Base-by-base conservation (phyloP, 225 moss, liverwort and hornwort species). In the Antitrichia curtipendula region DNA sequence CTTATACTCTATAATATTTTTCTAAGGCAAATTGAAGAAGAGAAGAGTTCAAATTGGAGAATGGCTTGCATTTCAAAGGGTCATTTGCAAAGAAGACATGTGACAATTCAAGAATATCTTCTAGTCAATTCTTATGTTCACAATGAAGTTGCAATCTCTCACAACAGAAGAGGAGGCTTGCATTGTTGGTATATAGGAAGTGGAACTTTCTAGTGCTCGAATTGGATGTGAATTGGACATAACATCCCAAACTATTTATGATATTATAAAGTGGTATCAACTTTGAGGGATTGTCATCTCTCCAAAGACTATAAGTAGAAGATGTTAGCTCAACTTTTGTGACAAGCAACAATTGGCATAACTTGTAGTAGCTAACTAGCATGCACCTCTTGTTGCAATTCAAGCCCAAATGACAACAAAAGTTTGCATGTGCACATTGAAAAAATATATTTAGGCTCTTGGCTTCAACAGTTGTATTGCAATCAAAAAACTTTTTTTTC, bases 231-330 rank as follows among this genome's bases (percentile, higher is more conserved):
- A 18, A 70, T 8, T 70, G 3, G 14, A 2, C 6, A 70, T 8
- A 41, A 0, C 0, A 41, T 0, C 0, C 15, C 9, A 25, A 41
- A 70, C 5, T 41, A 15, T 15, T 25, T 15, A 0, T 41, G 1
- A 25, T 41, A 8, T 40, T 40, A 24, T 40, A 2, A 69, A 40
- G 24, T 0, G 1, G 1, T 25, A 69, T 5, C 1, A 6, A 1
- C 28, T 45, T 29, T 0, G 0, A 45, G 3, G 17, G 7, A 66
- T 0, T 72, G 0, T 72, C 28, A 45, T 72, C 72, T 7, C 2
- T 0, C 1, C 0, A 1, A 72, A 72, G 45, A 17, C 27, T 45
- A 27, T 17, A 0, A 4, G 0, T 16, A 28, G 3, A 43, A 71
- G 6, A 6, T 71, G 10, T 10, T 6, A 72, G 17, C 28, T 72